Base-by-base conservation (phyloP, 2,329 filamentous ascomycete species). In the Lasiodiplodia citricola region DNA sequence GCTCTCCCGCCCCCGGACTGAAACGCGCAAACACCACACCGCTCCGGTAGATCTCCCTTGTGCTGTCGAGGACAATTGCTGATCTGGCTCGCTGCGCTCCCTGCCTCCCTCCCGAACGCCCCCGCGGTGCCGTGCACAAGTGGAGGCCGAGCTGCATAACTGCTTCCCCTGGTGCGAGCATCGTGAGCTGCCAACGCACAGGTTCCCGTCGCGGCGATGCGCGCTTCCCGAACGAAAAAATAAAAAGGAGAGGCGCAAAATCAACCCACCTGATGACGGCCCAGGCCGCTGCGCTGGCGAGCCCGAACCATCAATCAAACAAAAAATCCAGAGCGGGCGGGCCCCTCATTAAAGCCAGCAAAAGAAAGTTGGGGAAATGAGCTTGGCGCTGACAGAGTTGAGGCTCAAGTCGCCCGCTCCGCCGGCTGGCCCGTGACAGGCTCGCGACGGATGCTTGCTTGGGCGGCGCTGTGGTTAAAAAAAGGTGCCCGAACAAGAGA, bases 11-110 rank as follows among this genome's bases (percentile, higher is more conserved):
- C 60, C 60, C 60, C 60, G 47, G 60, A 64, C 60, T 64, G 60
- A 64, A 64, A 64, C 60, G 60, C 60, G 47, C 60, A 64, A 64
- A 64, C 60, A 64, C 60, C 60, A 64, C 60, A 64, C 60, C 60
- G 60, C 60, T 64, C 60, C 47, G 60, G 60, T 28, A 54, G 60
- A 64, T 64, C 60, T 64, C 60, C 60, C 60, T 64, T 62, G 60
- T 64, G 60, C 31, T 64, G 60, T 52, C 47, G 60, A 63, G 58
- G 58, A 63, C 41, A 51, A 63, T n/a, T 50, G 58, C 58, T 63
- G 58, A 63, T 63, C 58, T 63, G 58, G 58, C 58, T 21, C 23
- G 18, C 7, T 47, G 16, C 60, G 44, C 60, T 64, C 60, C 60
- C 60, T 64, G 60, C 60, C n/a, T 25, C 60, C 60, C 60, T 64